Evolutionary conservation across 2,329 filamentous ascomycete genomes (phyloP).

Genomic region (Xylariaceae sp.): DNA sequence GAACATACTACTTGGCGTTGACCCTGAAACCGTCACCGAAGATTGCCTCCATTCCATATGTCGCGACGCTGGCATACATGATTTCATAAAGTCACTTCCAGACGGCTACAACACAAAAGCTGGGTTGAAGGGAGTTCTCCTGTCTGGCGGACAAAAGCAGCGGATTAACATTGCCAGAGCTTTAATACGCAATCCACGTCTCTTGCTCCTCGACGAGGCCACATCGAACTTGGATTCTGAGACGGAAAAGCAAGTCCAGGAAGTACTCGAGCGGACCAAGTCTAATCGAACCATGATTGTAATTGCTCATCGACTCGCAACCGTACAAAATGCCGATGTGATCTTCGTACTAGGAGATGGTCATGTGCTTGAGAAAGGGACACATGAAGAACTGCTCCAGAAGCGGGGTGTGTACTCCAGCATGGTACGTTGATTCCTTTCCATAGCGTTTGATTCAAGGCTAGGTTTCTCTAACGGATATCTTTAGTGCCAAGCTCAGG

Average conservation of each 20-base stretch:
- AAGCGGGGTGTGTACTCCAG: constrained; percentile 52
- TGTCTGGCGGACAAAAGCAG: constrained; percentile 69
- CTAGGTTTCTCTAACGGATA: constrained; percentile 13
- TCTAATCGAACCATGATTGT: constrained; percentile 65
- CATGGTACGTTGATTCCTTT: constrained; percentile 43
- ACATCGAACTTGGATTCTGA: constrained; percentile 65
- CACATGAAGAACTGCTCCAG: constrained; percentile 46
- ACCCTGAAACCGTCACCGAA: constrained; percentile 48
- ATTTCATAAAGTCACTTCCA: constrained; percentile 65
- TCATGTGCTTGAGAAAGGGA: constrained; percentile 51
- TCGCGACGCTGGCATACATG: constrained; percentile 62
- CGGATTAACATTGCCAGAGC: constrained; percentile 69
- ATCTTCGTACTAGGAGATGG: constrained; percentile 74
- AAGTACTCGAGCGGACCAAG: constrained; percentile 61
- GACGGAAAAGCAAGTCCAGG: constrained; percentile 52
- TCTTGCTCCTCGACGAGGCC: constrained; percentile 68
- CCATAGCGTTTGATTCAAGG: not conserved
- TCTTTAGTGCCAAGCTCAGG: constrained; percentile 29
- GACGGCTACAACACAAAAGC: constrained; percentile 65
- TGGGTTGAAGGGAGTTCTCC: constrained; percentile 62
- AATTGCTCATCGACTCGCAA: constrained; percentile 72
- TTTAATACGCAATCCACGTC: constrained; percentile 58
- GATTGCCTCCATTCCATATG: constrained; percentile 49
- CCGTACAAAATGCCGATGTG: constrained; percentile 71
- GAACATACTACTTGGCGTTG: constrained; percentile 64